Percentiles rank a stretch among this genome's conserved stretches.
Evolutionary conservation across 495 filamentous ascomycete species (phyloP).

Genomic region (Penicillium riverlandense): DNA sequence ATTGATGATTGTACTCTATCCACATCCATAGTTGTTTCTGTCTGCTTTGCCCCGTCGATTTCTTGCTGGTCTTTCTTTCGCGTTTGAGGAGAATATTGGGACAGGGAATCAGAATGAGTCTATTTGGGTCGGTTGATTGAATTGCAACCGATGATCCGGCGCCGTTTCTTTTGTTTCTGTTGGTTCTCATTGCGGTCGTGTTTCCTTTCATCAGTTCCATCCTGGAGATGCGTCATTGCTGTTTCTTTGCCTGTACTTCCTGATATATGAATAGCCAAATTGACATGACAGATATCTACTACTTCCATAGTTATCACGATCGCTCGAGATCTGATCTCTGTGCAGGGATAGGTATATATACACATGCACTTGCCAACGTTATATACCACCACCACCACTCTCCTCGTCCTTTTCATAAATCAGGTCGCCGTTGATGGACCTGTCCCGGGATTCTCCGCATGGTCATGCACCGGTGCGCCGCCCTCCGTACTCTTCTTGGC

Average conservation of each 20-base stretch:
- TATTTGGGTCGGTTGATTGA: neutral
- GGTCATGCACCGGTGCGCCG: conserved; percentile 8
- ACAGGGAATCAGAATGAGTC: conserved; percentile 2
- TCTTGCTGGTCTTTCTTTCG: no score
- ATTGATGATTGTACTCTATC: neutral
- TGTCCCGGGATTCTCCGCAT: conserved; percentile 16
- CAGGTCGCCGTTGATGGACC: conserved; percentile 10
- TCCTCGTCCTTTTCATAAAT: neutral
- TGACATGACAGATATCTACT: neutral
- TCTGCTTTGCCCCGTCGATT: no score
- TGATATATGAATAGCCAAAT: conserved; percentile 7
- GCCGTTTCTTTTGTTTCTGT: neutral
- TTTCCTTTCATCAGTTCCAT: neutral
- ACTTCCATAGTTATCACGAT: neutral
- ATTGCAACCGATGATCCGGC: no score
- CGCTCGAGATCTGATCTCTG: no score
- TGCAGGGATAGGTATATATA: neutral
- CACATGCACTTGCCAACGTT: neutral
- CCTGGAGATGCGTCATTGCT: conserved; percentile 4
- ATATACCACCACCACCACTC: neutral
- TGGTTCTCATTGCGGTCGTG: neutral
- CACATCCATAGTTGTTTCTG: neutral
- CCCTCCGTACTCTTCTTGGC: conserved; percentile 9
- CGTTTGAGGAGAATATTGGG: no score
- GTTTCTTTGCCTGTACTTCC: neutral